Base-by-base conservation (phyloP, 371 early-diverging fungal species). In the Choanephora cucurbitarum region DNA sequence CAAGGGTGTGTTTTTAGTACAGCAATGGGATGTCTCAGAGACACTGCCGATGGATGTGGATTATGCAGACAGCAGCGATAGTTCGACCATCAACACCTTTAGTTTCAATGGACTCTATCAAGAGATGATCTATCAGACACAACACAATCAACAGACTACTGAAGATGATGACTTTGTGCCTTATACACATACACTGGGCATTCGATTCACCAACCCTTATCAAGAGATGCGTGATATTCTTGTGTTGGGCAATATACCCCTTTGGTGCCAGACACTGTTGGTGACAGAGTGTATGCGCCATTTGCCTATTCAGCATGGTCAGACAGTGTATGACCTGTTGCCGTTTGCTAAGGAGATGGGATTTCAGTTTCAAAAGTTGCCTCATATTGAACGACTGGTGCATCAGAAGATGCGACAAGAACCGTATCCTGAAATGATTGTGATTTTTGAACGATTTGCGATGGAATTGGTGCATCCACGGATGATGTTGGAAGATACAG, bases 101-200 rank as follows among this genome's bases (percentile, higher is more conserved):
- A 37, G 53, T 4, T 53, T 52, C 19, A 49, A 39, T 18, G 52
- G 40, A n/a, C n/a, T 57, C 18, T 57, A 28, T 34, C 33, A 43
- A 5, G 46, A 51, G n/a, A 52, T 49, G 48, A 52, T 44, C 45
- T 43, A 56, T 22, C 55, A 65, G 15, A 31, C 32, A 11, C 18
- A 33, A 15, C 13, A 3, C 32, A 14, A 24, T 19, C 10, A 21
- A 33, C 9, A 17, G 33, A 23, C 37, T 41, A 28, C 8, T 22
- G 39, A 22, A 24, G 37, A 19, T 11, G 11, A 1, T 1, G 39
- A 39, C 4, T 71, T 66, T 45, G 31, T 65, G 9, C 75, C 78
- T 0, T 72, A 55, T 28, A 68, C 72, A n/a, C 72, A 77, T 47
- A 77, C 74, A n/a, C 48, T 77, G 39, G 78, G 78, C 5, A 54